Evolutionary conservation across 129 eudicot genomes (phyloP), one percentile per base, ranked within the genome.

Genomic region (Escallonia herrerae): DNA sequence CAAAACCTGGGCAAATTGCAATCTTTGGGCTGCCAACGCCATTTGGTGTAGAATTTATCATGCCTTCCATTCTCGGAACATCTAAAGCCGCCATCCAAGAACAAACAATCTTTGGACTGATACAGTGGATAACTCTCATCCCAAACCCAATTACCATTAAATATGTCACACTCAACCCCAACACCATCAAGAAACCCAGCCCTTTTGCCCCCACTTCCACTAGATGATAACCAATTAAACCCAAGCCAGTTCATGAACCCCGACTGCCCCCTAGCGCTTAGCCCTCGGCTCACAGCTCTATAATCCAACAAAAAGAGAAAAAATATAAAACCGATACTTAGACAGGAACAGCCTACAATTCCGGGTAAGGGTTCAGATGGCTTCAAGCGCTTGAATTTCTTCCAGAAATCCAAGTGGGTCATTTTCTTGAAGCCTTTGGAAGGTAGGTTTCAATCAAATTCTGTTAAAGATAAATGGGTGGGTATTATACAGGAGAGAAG

Each of bases 11-110:
- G 95, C 74, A 90, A 86, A 67, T 81, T 81, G 79, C 97, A 90
- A 77, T 76, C 65, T 66, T 86, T 86, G 40, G 97, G 97, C 53
- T 90, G 95, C 97, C 97, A 90, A 40, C 97, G 82, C 97, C 97
- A 90, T 59, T 90, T 81, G 51, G 90, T 86, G 55, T 86, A 90
- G 76, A 81, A 83, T 0, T 69, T 62, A 79, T 89, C 97, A 70
- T 67, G 66, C 72, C 97, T 76, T 0, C 95, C 90, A 75, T 89
- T 89, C 64, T 89, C 88, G 60, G 84, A 81, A 56, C 97, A 89
- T 40, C 95, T 56, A 76, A 89, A 89, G 8, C 97, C 97, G 62
- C 48, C 86, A 75, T 89, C 97, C 73, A 81, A 53, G 67, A 89
- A 86, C 77, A 72, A 63, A 61, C 97, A 90, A 86, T 86, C 90